These are phyloP conservation scores for Apocynum venetum DNA, from an alignment of 257 asterid genomes.

Conservation along the genomic window DNA sequence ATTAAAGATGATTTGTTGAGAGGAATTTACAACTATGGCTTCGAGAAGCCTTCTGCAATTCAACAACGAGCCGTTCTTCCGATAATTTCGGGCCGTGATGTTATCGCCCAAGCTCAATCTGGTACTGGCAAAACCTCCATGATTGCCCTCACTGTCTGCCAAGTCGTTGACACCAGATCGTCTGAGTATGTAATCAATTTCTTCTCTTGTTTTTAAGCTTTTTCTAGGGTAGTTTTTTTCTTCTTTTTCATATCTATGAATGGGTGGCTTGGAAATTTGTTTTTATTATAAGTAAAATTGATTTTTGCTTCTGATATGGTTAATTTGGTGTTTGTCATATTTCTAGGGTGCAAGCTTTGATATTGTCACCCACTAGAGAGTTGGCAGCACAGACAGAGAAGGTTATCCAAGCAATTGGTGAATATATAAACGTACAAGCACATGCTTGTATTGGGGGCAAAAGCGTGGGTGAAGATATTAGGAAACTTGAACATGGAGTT, in stretches of 20 bases:
- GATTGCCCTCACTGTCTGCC: conserved; percentile 93
- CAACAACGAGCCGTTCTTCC: conserved; percentile 88
- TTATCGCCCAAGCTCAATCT: conserved; percentile 90
- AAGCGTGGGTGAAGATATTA: conserved; percentile 91
- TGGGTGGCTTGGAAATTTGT: not conserved
- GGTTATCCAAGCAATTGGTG: conserved; percentile 87
- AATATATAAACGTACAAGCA: conserved; percentile 76
- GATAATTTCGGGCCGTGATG: conserved; percentile 78
- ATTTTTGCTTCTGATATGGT: conserved; percentile 2
- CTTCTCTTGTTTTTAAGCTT: not conserved
- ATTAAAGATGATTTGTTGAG: conserved; percentile 72
- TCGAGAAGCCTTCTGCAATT: conserved; percentile 92
- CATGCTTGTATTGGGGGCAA: conserved; percentile 98
- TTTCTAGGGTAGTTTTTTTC: not conserved
- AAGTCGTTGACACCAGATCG: conserved; percentile 79
- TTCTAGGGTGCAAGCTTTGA: conserved; percentile 86
- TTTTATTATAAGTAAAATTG: not conserved
- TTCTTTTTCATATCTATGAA: too few species aligned
- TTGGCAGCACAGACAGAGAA: conserved; percentile 93
- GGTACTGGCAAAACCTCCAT: conserved; percentile 93
- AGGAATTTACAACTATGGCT: conserved; percentile 79
- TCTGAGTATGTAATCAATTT: conserved; percentile 53
- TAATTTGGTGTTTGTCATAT: not conserved
- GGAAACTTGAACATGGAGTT: conserved; percentile 93
- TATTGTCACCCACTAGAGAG: conserved; percentile 95